Base-by-base conservation (phyloP, 345 rosid species). In the Eucalyptus brandiana region DNA sequence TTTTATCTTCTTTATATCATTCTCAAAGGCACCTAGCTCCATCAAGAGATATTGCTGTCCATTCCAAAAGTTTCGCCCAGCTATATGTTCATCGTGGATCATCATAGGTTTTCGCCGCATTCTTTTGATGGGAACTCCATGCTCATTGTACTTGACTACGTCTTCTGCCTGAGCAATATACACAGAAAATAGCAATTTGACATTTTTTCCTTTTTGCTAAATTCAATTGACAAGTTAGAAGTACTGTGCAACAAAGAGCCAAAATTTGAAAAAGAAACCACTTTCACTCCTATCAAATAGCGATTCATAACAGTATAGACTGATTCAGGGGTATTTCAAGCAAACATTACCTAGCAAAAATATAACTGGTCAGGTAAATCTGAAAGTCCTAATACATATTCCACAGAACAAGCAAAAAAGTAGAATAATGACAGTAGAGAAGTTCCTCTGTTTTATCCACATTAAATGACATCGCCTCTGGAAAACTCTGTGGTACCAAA, bases 11-110 rank as follows among this genome's bases (percentile, higher is more conserved):
- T 93, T 87, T 92, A 93, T 88, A 81, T 97, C 96, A 86, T 92
- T 90, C 13, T 93, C 88, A 90, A 97, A 95, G 86, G 86, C 53
- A 69, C 99, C 98, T 87, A 97, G 76, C 89, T 94, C 96, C 72
- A 89, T 92, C 28, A 91, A n/a, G 83, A 97, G 96, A 88, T 89
- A 88, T 8, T 91, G 91, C 17, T 96, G 93, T 90, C 90, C 93
- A 93, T 94, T 96, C 99, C 99, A 97, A 92, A 97, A 95, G 86
- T 81, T 92, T 94, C 88, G 94, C 65, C 93, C 95, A 53, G 97
- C 93, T 87, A 96, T 94, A 76, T 95, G 93, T 91, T 95, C 95
- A 7, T 93, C 90, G 88, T 94, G 97, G 89, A 94, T 88, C 53
- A 89, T 89, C 91, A 87, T 89, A 87, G 92, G 92, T 90, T 92